Evolutionary conservation across 108 stramenopile genomes (phyloP).

Genomic region (Fragilaria radians): DNA sequence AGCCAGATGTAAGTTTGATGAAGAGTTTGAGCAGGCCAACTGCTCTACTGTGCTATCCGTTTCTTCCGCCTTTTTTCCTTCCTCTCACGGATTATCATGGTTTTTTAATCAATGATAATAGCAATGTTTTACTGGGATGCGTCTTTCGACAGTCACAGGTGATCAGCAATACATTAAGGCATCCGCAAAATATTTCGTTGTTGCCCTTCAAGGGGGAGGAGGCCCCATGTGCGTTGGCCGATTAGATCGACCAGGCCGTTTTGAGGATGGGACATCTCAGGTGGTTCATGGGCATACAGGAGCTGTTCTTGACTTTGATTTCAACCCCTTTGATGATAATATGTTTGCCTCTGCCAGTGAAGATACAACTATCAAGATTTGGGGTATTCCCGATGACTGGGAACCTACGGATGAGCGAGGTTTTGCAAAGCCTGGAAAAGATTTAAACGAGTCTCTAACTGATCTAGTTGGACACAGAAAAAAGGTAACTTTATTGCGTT

Average conservation of each 20-base stretch:
- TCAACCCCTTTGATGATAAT: conserved; percentile 95
- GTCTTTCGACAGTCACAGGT: conserved; percentile 90
- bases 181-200: conserved; percentile 95
- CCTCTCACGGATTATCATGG: background rate
- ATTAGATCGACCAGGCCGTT: conserved; percentile 83
- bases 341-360: conserved; percentile 90
- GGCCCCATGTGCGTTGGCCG: conserved; percentile 88
- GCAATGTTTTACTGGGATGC: conserved; percentile 77
- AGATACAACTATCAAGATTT: conserved; percentile 95
- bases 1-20: conserved; percentile 74
- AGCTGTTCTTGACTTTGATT: conserved; percentile 94
- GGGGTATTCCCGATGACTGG: conserved; percentile 93
- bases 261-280: conserved; percentile 57
- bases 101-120: too few relatives aligned
- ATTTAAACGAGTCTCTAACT: conserved; percentile 78
- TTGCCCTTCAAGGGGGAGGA: conserved; percentile 93
- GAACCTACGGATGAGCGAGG: conserved; percentile 90
- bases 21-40: too few relatives aligned
- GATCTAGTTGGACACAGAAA: conserved; percentile 89
- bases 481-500: conserved; percentile 89
- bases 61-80: background rate
- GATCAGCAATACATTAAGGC: conserved; percentile 99
- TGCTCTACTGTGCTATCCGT: too few relatives aligned
- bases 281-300: conserved; percentile 89
- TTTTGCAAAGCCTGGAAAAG: conserved; percentile 60